Percentiles rank a stretch among this genome's conserved stretches.
These are phyloP conservation scores for Aureobasidium zeae DNA, from an alignment of 2,329 filamentous ascomycete genomes.

Conservation along the genomic window DNA sequence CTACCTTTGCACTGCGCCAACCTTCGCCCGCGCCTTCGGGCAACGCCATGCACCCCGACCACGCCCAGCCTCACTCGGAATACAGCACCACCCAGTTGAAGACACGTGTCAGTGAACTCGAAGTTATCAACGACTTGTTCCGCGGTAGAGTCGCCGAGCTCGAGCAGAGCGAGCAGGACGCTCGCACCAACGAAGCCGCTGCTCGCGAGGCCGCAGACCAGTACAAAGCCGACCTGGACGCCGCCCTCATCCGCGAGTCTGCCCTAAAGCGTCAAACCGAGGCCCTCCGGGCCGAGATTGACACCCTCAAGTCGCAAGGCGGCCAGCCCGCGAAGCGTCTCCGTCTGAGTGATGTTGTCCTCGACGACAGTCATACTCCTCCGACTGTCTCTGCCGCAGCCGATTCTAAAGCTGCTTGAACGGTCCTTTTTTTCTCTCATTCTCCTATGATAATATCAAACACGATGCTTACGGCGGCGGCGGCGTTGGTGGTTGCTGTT, in stretches of 20 bases:
- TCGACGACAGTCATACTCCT: conserved; percentile 9
- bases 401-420: conserved; percentile 7
- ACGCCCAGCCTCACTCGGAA: conserved; percentile 69
- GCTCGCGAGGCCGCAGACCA: conserved; percentile 49
- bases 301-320: conserved; percentile 2
- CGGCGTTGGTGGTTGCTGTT: conserved; percentile 2
- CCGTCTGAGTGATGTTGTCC: conserved; percentile 18
- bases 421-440: background rate
- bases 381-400: background rate
- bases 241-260: conserved; percentile 68
- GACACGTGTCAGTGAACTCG: conserved; percentile 88
- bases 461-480: conserved; percentile 13
- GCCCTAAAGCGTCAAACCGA: conserved; percentile 74
- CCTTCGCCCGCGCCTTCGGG: conserved; percentile 52
- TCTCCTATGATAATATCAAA: background rate
- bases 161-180: conserved; percentile 64
- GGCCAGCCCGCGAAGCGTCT: conserved; percentile 15
- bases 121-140: conserved; percentile 77
- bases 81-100: conserved; percentile 83
- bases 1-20: conserved; percentile 37
- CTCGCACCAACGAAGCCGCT: conserved; percentile 52
- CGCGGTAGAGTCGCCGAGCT: conserved; percentile 60
- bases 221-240: conserved; percentile 55
- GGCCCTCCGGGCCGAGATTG: conserved; percentile 50
- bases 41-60: conserved; percentile 53